Percentiles rank a stretch among this genome's conserved stretches.
Evolutionary conservation across 2,329 filamentous ascomycete genomes (phyloP).

Genomic region (Nemania serpens): DNA sequence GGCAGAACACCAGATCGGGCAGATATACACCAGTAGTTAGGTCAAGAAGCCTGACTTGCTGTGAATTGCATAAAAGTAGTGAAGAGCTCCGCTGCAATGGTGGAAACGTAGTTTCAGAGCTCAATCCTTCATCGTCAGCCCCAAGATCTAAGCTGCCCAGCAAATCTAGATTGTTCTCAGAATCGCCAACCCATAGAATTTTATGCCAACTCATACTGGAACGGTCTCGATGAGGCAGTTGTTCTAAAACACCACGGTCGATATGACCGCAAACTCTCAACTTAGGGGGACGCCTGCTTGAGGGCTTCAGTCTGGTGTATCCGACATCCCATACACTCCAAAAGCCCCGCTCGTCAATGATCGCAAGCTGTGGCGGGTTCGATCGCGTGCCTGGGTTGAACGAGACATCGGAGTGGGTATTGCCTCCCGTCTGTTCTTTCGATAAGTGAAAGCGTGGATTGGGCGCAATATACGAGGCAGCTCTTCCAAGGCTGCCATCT

Average conservation of each 20-base stretch:
- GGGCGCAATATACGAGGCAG: constrained; percentile 57
- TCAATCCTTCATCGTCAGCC: constrained; percentile 33
- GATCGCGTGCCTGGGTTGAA: constrained; percentile 62
- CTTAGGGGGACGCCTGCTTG: constrained; percentile 42
- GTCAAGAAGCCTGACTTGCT: constrained; percentile 38
- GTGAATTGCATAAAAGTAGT: constrained; percentile 45
- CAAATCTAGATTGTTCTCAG: constrained; percentile 33
- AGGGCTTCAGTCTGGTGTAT: constrained; percentile 43
- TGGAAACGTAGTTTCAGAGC: constrained; percentile 34
- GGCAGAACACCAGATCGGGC: constrained; percentile 35
- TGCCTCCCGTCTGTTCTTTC: constrained; percentile 57
- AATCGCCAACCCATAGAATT: constrained; percentile 48
- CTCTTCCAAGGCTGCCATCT: constrained; percentile 30
- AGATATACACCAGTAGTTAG: constrained; percentile 34
- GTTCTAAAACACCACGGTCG: constrained; percentile 44
- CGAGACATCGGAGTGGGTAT: constrained; percentile 63
- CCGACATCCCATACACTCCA: constrained; percentile 72
- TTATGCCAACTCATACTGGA: constrained; percentile 47
- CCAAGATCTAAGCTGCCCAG: constrained; percentile 46
- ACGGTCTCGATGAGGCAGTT: constrained; percentile 40
- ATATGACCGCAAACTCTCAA: constrained; percentile 51
- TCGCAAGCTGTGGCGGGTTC: constrained; percentile 63
- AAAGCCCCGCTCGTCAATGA: constrained; percentile 67
- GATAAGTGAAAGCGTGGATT: constrained; percentile 61
- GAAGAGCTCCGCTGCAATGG: constrained; percentile 62